phyloP scores from a whole-genome alignment of 805 yeast genomes.

The Kazachstania martiniae region DNA sequence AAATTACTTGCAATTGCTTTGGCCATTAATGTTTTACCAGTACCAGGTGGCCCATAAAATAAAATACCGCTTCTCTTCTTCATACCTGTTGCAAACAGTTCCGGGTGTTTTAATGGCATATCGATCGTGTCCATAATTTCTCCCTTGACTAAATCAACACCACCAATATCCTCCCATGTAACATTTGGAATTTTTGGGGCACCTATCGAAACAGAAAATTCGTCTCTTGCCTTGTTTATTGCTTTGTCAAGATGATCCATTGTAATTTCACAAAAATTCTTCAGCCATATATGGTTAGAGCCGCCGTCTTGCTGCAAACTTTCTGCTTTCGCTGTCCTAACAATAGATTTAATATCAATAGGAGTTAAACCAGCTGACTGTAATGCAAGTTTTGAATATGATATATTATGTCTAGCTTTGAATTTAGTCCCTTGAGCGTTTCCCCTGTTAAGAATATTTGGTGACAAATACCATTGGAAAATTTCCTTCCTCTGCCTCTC shows the following conservation, averaged over 20 bases:
- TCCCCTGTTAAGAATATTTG: slow-evolving; percentile 16
- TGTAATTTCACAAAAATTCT: slow-evolving; percentile 29
- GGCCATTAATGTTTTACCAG: slow-evolving; percentile 91
- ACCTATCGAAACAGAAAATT: slow-evolving; percentile 88
- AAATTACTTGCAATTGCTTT: slow-evolving; percentile 96
- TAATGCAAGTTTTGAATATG: slow-evolving; percentile 48
- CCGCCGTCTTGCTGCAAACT: slow-evolving; percentile 29
- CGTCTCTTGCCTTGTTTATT: slow-evolving; percentile 71
- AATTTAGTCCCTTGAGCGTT: slow-evolving; percentile 1
- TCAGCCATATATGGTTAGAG: slow-evolving; percentile 7
- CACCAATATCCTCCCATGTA: slow-evolving; percentile 96
- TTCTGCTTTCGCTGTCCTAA: slow-evolving; percentile 48
- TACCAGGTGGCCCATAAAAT: slow-evolving; percentile 98
- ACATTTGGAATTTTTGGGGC: slow-evolving; percentile 95
- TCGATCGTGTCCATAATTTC: slow-evolving; percentile 94
- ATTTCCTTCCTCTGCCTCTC: slow-evolving; percentile 64
- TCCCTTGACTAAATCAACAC: slow-evolving; percentile 78
- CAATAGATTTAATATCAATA: slow-evolving; percentile 62
- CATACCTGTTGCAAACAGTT: slow-evolving; percentile 75
- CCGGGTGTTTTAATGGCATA: slow-evolving; percentile 90
- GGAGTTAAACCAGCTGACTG: slow-evolving; percentile 94
- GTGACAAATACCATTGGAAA: slow-evolving; percentile 40
- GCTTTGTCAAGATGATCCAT: slow-evolving; percentile 42
- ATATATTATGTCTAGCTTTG: slow-evolving; percentile 27
- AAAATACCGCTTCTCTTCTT: slow-evolving; percentile 90